Evolutionary conservation across 331 rosid genomes (phyloP), one percentile per base, ranked within the genome.

Genomic region (Pyracantha coccinea): DNA sequence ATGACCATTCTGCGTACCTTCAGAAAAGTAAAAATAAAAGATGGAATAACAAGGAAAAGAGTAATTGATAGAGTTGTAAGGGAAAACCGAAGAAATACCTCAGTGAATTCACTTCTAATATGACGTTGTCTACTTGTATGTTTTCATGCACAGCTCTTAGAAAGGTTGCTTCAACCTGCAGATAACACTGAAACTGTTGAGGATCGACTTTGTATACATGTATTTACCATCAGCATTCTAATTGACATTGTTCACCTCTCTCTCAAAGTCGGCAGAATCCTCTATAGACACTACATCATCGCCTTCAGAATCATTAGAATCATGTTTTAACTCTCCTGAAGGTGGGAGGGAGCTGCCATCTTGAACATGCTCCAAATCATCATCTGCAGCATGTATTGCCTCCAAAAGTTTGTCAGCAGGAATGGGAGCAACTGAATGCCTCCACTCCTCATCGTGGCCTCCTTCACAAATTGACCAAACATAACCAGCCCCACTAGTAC

Each of bases 111-210:
- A 95, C 83, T 85, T 95, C 99, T 76, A 95, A 84, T 71, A 89
- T 80, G 78, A 92, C 84, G 82, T 87, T 78, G 63, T 77, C 88
- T 24, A 85, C 97, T 74, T 88, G 29, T 72, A 95, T 90, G 87
- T 89, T 92, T 85, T 95, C 99, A 21, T 90, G 85, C 77, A 87
- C 99, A 72, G 89, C 97, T 85, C 99, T 85, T 58, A 87, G 86
- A 74, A 95, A 95, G 55, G 99, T 95, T 65, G 93, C 96, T 86
- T 95, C 97, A 69, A 92, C 97, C 99, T 95, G 93, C 79, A 86
- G 71, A 63, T 17, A 21, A 68, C 27, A 65, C 69, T n/a, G 9
- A 65, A 50, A 33, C 16, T 75, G 71, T 73, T 66, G 33, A 44
- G 71, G 55, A 45, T 55, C 63, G 54, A 55, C 24, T 58, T 33